These are phyloP conservation scores for Vitis riparia DNA, from an alignment of 164 flowering plant genomes.

Conservation along the genomic window DNA sequence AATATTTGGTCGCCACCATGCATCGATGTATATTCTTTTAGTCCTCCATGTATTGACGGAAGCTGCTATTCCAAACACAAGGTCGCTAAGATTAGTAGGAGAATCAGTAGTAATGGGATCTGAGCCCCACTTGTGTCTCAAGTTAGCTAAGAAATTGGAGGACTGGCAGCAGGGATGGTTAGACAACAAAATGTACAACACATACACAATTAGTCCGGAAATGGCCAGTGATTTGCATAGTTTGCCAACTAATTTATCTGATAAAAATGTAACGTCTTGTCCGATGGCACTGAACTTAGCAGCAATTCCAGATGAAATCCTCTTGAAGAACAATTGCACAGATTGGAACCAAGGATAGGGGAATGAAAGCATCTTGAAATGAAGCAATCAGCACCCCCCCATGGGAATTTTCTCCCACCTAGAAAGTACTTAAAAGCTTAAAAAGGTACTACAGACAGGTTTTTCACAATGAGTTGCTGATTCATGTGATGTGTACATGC, in stretches of 20 bases:
- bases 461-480: neutral
- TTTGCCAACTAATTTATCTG: neutral
- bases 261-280: neutral
- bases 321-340: neutral
- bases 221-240: conserved; percentile 16
- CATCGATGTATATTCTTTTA: conserved; percentile 30
- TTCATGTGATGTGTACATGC: conserved; percentile 2
- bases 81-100: conserved; percentile 48
- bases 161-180: conserved; percentile 10
- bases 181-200: conserved; percentile 14
- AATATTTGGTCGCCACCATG: conserved; percentile 63
- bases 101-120: neutral
- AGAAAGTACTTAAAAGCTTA: too few relatives aligned
- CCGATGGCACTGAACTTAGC: neutral
- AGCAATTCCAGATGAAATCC: neutral
- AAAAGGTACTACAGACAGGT: too few relatives aligned
- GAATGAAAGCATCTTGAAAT: conserved; percentile 11
- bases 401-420: too few relatives aligned
- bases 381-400: too few relatives aligned
- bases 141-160: neutral
- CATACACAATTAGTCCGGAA: conserved; percentile 15
- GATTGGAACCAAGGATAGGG: neutral
- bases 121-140: conserved; percentile 7
- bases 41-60: conserved; percentile 35
- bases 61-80: conserved; percentile 51